These are phyloP conservation scores for Erysiphe pulchra DNA, from an alignment of 2,329 filamentous ascomycete genomes.

Conservation along the genomic window DNA sequence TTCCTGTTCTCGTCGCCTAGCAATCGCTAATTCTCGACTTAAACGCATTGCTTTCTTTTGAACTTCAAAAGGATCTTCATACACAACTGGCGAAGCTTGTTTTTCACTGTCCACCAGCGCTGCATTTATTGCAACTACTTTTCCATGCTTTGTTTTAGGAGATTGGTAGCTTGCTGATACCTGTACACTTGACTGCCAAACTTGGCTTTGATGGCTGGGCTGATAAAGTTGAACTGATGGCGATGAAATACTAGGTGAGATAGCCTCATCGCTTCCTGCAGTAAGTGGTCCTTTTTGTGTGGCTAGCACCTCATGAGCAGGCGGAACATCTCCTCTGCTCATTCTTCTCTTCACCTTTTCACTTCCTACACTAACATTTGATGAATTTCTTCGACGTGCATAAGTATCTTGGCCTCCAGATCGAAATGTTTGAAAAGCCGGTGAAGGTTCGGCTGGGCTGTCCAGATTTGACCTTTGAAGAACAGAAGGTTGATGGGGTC, in stretches of 20 bases:
- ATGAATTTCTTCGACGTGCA: slow-evolving; percentile 59
- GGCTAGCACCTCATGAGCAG: slow-evolving; percentile 15
- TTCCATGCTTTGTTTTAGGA: slow-evolving; percentile 10
- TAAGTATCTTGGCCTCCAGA: slow-evolving; percentile 40
- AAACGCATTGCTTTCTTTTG: slow-evolving; percentile 52
- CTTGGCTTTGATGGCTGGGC: slow-evolving; percentile 10
- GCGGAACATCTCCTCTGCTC: slow-evolving; percentile 12
- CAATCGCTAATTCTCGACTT: slow-evolving; percentile 40
- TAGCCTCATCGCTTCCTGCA: slow-evolving; percentile 23
- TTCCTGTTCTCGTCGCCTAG: slow-evolving; percentile 40
- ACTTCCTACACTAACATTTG: slow-evolving; percentile 73
- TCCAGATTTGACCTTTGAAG: slow-evolving; percentile 50
- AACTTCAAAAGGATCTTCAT: slow-evolving; percentile 30
- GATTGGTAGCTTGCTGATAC: slow-evolving; percentile 14
- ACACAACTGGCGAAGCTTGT: slow-evolving; percentile 11
- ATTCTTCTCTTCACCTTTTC: slow-evolving; percentile 29
- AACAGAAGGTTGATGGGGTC: slow-evolving; percentile 47
- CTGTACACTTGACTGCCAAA: slow-evolving; percentile 17
- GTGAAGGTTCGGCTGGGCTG: slow-evolving; percentile 56
- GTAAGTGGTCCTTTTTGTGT: slow-evolving; percentile 23
- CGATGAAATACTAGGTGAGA: slow-evolving; percentile 19
- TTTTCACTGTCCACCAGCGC: slow-evolving; percentile 13
- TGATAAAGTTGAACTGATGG: slow-evolving; percentile 11
- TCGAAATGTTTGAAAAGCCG: slow-evolving; percentile 62
- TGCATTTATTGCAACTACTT: slow-evolving; percentile 7